These are phyloP conservation scores for Fremontodendron californicum DNA, from an alignment of 345 rosid species.

Conservation along the genomic window DNA sequence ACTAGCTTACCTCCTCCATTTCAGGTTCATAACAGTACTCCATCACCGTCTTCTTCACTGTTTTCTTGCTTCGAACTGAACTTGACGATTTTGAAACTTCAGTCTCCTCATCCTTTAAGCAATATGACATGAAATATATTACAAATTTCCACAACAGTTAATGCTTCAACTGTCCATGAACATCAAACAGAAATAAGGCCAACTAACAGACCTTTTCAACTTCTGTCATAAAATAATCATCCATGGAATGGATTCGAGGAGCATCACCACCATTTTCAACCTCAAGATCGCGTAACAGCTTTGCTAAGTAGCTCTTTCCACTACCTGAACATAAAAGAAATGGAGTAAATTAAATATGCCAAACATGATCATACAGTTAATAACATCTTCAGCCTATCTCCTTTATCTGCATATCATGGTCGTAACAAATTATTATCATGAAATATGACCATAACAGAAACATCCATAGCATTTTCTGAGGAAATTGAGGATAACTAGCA, in stretches of 20 bases:
- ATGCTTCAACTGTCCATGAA: not conserved
- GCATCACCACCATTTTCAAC: slow-evolving; percentile 70
- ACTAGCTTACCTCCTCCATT: slow-evolving; percentile 83
- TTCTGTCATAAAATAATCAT: slow-evolving; percentile 97
- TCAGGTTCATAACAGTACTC: slow-evolving; percentile 96
- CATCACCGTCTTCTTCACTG: slow-evolving; percentile 63
- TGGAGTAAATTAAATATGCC: not conserved
- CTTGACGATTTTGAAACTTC: slow-evolving; percentile 52
- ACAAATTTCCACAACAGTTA: not conserved
- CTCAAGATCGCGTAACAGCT: slow-evolving; percentile 83
- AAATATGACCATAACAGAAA: not conserved
- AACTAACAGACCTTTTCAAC: slow-evolving; percentile 69
- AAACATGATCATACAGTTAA: not conserved
- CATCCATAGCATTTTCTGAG: not conserved
- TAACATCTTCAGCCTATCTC: not conserved
- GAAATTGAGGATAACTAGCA: not conserved
- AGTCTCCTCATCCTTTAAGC: slow-evolving; percentile 62
- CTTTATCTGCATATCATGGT: not conserved
- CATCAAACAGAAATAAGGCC: slow-evolving; percentile 12
- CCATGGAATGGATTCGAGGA: slow-evolving; percentile 97
- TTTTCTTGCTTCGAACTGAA: slow-evolving; percentile 64
- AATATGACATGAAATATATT: slow-evolving; percentile 10
- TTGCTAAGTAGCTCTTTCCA: slow-evolving; percentile 94
- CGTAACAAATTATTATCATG: not conserved
- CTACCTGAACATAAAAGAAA: slow-evolving; percentile 48